phyloP scores from a whole-genome alignment of 2,329 filamentous ascomycete species.

The Ceratocystis colombiana region DNA sequence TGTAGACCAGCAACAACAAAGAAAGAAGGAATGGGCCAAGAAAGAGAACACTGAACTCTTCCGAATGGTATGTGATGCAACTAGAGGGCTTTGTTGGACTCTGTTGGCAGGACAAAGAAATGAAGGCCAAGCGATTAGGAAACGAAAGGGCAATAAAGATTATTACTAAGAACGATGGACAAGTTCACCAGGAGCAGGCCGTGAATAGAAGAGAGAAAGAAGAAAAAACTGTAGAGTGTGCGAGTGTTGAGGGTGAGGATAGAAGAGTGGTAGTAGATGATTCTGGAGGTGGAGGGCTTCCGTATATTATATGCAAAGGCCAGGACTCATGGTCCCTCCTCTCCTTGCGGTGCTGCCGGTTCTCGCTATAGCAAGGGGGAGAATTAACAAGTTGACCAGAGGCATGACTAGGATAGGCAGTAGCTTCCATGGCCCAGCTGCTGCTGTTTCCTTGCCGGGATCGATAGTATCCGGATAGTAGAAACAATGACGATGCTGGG shows the following conservation, averaged over 20 bases:
- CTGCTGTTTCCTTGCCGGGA: not conserved
- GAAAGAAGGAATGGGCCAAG: slow-evolving; percentile 20
- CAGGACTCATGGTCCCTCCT: not conserved
- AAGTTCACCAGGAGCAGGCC: slow-evolving; percentile 26
- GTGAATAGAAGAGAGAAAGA: slow-evolving; percentile 20
- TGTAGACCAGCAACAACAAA: slow-evolving; percentile 14
- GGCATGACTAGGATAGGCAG: too few relatives aligned
- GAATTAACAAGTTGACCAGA: not conserved
- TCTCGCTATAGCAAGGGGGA: not conserved
- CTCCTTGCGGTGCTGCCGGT: not conserved
- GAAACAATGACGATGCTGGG: slow-evolving; percentile 8
- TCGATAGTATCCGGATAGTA: not conserved
- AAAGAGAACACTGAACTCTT: slow-evolving; percentile 25
- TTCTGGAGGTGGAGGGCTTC: not conserved
- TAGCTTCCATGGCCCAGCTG: not conserved
- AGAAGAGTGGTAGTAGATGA: not conserved
- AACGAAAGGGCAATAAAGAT: slow-evolving; percentile 24
- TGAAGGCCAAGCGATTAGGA: slow-evolving; percentile 19
- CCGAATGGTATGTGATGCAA: slow-evolving; percentile 16
- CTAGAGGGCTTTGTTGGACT: not conserved
- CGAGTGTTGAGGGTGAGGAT: slow-evolving; percentile 24
- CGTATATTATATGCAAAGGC: slow-evolving; percentile 10
- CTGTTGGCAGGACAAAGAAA: slow-evolving; percentile 14
- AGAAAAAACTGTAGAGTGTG: slow-evolving; percentile 18
- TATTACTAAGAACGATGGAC: slow-evolving; percentile 22